Base-by-base conservation (phyloP, 2,329 filamentous ascomycete genomes). In the Parascedosporium putredinis region DNA sequence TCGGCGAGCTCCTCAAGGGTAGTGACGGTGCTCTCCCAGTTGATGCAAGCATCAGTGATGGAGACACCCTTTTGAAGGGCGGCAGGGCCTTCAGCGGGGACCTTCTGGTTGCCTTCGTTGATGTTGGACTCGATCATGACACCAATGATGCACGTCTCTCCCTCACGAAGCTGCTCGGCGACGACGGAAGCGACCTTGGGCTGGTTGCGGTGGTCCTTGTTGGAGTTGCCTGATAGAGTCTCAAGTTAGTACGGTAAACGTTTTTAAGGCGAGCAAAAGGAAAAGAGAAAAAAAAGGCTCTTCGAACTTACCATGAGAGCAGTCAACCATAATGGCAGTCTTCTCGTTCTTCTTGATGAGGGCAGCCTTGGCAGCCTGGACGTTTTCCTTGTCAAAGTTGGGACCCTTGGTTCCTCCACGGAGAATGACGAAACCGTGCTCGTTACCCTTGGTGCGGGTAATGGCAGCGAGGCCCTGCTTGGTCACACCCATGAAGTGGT, bases 121-220 rank as follows among this genome's bases (percentile, higher is more conserved):
- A 97, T 94, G 67, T 97, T 87, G 67, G 87, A 94, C 74, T 98
- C 93, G 61, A 98, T 95, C 93, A 98, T 98, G 53, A 97, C 88
- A 60, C 93, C 93, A 81, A 96, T 91, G 62, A 98, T 93, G 45
- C 75, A 84, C 3, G 78, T 77, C 71, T 97, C 91, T 31, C 93
- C 93, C 51, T 77, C 79, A 50, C 83, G 76, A 53, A 98, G 86
- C 70, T 98, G 93, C 61, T 86, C 82, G 2, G 87, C 89, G 51
- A 98, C 66, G 9, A 75, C 78, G 47, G 81, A 82, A 3, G 89
- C 90, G 18, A 98, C 93, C 75, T 91, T 89, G 57, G 90, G 90
- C 71, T 98, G 93, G 69, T 97, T 98, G 72, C 83, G 89, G 76
- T 97, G 91, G 69, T 97, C 81, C 78, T 98, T 98, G 64, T 84